These are phyloP conservation scores for Alternaria incomplexa DNA, from an alignment of 2,329 filamentous ascomycete genomes.

Conservation along the genomic window DNA sequence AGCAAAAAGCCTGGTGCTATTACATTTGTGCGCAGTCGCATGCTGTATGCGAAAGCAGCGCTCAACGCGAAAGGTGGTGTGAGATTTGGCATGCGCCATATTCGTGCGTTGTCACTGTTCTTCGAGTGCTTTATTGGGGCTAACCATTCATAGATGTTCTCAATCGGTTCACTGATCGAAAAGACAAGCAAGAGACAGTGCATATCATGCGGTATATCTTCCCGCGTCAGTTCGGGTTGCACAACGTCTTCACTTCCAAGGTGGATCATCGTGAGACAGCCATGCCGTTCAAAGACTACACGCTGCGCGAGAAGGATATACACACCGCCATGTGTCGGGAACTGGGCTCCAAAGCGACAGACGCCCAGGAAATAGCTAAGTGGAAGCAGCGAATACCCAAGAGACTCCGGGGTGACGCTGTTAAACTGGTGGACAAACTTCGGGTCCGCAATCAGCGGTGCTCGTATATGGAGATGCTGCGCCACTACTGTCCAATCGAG, in stretches of 20 bases:
- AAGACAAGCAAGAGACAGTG: slow-evolving; percentile 62
- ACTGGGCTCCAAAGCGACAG: slow-evolving; percentile 21
- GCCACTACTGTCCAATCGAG: slow-evolving; percentile 76
- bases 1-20: slow-evolving; percentile 63
- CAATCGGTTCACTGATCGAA: slow-evolving; percentile 67
- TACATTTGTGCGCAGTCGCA: slow-evolving; percentile 77
- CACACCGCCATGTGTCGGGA: slow-evolving; percentile 33
- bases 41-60: slow-evolving; percentile 81
- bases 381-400: slow-evolving; percentile 61
- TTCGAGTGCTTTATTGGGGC: background rate
- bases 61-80: slow-evolving; percentile 72
- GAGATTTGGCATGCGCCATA: slow-evolving; percentile 77
- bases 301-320: slow-evolving; percentile 83
- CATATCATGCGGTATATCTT: slow-evolving; percentile 93
- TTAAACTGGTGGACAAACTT: slow-evolving; percentile 68
- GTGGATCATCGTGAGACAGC: slow-evolving; percentile 70
- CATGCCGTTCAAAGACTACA: slow-evolving; percentile 84
- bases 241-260: slow-evolving; percentile 85
- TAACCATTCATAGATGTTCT: slow-evolving; percentile 69
- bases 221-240: slow-evolving; percentile 84
- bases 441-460: slow-evolving; percentile 76
- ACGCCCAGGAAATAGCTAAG: slow-evolving; percentile 31
- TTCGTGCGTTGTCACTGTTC: slow-evolving; percentile 64
- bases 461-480: slow-evolving; percentile 78
- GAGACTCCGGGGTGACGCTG: slow-evolving; percentile 68